Evolutionary conservation across 2,329 filamentous ascomycete species (phyloP), one percentile per base, ranked within the genome.

Genomic region (Cercospora citrullina): DNA sequence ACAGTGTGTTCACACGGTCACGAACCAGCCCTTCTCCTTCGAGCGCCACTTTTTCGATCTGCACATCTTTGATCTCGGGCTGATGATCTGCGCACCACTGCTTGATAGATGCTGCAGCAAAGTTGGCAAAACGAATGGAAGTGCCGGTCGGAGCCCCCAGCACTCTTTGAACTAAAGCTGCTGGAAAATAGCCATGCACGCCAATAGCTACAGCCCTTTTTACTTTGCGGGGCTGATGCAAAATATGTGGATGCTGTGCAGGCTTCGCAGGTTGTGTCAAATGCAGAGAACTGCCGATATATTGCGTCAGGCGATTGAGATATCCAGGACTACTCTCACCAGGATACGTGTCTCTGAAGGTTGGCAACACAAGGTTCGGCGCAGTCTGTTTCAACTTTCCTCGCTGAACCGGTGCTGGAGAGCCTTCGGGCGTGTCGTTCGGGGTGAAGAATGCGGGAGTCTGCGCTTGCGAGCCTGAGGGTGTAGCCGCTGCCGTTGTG

Each of bases 101-200:
- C 67, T 90, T 87, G 73, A 99, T 94, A 1, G 92, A 90, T 45
- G 91, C 89, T 5, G 93, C 93, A 18, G 91, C 91, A 75, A 94
- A 90, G 71, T 91, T 94, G 9, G 94, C 93, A 77, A 99, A 99
- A 48, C 93, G 90, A 66, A 98, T 89, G 0, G 94, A 98, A 0
- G 95, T 99, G 5, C 95, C 95, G 0, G 94, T 99, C 0, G 95
- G 95, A 74, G 97, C 94, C 0, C 95, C 95, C 16, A 98, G 90
- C 73, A 99, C 91, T 21, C 90, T 91, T n/a, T 95, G 90, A 39
- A 99, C 85, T 51, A 96, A 87, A 0, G 91, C 88, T 0, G 93
- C 93, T 0, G 95, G 95, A 72, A 98, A 97, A 68, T 96, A 91
- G 0, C 95, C 95, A 78, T 99, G 95, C 1, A 99, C 89, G 45